These are phyloP conservation scores for Saccharomyces hybrid DNA, from an alignment of 1,139 yeast genomes.

Conservation along the genomic window DNA sequence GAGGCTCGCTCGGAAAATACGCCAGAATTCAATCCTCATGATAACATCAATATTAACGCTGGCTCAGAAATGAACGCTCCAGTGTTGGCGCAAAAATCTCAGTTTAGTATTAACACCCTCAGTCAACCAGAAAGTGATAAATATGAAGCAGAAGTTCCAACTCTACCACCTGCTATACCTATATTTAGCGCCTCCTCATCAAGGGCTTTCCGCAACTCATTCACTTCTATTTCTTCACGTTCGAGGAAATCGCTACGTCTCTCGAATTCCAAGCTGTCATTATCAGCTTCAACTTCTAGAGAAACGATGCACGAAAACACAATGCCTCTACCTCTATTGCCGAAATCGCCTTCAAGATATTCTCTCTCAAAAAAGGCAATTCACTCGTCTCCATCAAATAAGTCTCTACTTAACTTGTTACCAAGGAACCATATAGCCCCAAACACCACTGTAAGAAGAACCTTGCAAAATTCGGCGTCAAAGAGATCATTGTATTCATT, in stretches of 20 bases:
- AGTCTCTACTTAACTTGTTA: slow-evolving; percentile 5
- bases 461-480: slow-evolving; percentile 28
- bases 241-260: neutral
- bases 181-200: slow-evolving; percentile 27
- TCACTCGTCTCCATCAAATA: slow-evolving; percentile 5
- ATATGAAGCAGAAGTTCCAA: neutral
- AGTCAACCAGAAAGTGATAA: slow-evolving; percentile 8
- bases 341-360: neutral
- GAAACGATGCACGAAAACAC: slow-evolving; percentile 6
- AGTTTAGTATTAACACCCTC: slow-evolving; percentile 26
- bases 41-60: neutral
- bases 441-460: slow-evolving; percentile 10
- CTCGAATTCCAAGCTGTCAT: slow-evolving; percentile 4
- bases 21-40: neutral
- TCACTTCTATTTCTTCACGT: neutral
- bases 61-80: slow-evolving; percentile 21
- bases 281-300: slow-evolving; percentile 9
- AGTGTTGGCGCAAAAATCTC: slow-evolving; percentile 25
- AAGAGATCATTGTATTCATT: slow-evolving; percentile 30
- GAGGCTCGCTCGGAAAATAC: neutral
- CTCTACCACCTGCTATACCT: slow-evolving; percentile 16
- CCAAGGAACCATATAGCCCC: slow-evolving; percentile 5
- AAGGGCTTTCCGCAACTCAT: slow-evolving; percentile 19
- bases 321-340: neutral
- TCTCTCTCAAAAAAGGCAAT: neutral